phyloP scores from a whole-genome alignment of 1,284 basidiomycete genomes.

The Chondrostereum purpureum region DNA sequence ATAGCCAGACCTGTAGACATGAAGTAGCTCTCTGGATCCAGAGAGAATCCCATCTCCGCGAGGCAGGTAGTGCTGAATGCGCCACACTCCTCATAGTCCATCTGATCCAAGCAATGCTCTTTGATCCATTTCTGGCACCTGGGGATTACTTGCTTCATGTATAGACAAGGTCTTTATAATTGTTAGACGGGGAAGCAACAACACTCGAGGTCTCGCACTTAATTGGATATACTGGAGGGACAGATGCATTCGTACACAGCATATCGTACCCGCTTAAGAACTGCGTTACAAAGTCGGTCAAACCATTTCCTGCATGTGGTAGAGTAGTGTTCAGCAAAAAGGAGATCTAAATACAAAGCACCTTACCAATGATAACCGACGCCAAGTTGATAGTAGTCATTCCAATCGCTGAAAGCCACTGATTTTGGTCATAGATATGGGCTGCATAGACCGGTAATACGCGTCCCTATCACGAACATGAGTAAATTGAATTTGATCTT shows the following conservation, averaged over 20 bases:
- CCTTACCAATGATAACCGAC: slow-evolving; percentile 53
- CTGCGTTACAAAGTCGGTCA: slow-evolving; percentile 39
- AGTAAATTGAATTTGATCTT: background rate
- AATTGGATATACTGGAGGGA: slow-evolving; percentile 34
- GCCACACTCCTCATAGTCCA: slow-evolving; percentile 44
- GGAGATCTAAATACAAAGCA: no score
- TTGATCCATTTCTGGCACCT: slow-evolving; percentile 9
- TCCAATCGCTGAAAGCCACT: slow-evolving; percentile 35
- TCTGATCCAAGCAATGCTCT: slow-evolving; percentile 35
- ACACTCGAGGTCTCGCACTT: slow-evolving; percentile 7
- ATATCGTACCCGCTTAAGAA: slow-evolving; percentile 38
- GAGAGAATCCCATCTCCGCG: no score
- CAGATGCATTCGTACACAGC: slow-evolving; percentile 39
- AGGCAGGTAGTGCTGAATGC: slow-evolving; percentile 44
- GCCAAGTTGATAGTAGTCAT: slow-evolving; percentile 55
- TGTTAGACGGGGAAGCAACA: background rate
- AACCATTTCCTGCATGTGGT: slow-evolving; percentile 43
- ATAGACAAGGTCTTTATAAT: slow-evolving; percentile 33
- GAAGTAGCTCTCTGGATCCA: slow-evolving; percentile 26
- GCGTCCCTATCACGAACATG: slow-evolving; percentile 34
- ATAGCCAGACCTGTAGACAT: slow-evolving; percentile 15
- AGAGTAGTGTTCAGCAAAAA: background rate
- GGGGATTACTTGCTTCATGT: slow-evolving; percentile 36
- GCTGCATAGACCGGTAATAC: slow-evolving; percentile 64
- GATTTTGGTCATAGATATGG: slow-evolving; percentile 57